Base-by-base conservation (phyloP, 352 stramenopile genomes). In the Pythium apleroticum region DNA sequence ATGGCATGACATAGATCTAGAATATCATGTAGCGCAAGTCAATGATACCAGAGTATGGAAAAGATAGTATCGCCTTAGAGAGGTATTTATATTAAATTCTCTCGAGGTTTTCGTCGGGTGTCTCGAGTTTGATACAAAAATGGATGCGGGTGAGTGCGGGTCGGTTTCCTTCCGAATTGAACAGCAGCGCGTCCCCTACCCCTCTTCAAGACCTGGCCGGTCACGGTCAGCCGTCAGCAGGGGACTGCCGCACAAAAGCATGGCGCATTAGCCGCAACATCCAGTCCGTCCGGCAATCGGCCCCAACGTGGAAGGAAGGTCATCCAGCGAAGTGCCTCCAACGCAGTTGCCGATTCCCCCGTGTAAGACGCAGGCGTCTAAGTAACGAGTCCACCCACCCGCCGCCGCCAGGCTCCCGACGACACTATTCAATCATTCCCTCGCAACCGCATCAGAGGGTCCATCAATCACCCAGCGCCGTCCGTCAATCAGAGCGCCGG, bases 41-140 rank as follows among this genome's bases (percentile, higher is more conserved):
- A 50, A 50, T 50, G 43, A 50, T 50, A 22, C 43, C 43, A 50
- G 43, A 50, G n/a, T n/a, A n/a, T n/a, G n/a, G n/a, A n/a, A n/a
- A n/a, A n/a, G n/a, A n/a, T n/a, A n/a, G n/a, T n/a, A n/a, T n/a
- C n/a, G n/a, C n/a, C n/a, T n/a, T n/a, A n/a, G n/a, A n/a, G n/a
- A n/a, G n/a, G n/a, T n/a, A n/a, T n/a, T n/a, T n/a, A n/a, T n/a
- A n/a, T n/a, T n/a, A n/a, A n/a, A n/a, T n/a, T n/a, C n/a, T n/a
- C n/a, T n/a, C n/a, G n/a, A n/a, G n/a, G n/a, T n/a, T n/a, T n/a
- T 41, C 12, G n/a, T 3, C 17, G 15, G 19, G 9, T 24, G 43
- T 50, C 20, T 50, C n/a, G 19, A 25, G 9, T 4, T 50, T 15
- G 43, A 50, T 50, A 50, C 43, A 50, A 50, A 7, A 50, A 7